Evolutionary conservation across 1,284 basidiomycete genomes (phyloP).

Genomic region (Uromyces viciae-fabae): DNA sequence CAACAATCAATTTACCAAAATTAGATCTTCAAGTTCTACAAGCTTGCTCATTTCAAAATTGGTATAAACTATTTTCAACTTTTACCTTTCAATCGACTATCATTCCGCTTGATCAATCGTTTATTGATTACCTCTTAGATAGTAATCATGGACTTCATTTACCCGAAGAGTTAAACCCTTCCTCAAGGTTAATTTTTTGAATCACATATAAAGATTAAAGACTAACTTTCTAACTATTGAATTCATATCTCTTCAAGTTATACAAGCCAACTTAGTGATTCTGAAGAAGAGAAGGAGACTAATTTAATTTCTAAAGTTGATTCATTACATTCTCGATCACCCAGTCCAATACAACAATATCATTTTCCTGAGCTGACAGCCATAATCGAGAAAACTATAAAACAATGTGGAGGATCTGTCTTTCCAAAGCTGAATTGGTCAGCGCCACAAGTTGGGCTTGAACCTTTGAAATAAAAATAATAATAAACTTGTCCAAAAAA

Average conservation of each 20-base stretch:
- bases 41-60: conserved; percentile 76
- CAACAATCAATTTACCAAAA: conserved; percentile 59
- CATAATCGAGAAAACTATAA: conserved; percentile 67
- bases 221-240: conserved; percentile 47
- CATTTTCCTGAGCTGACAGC: conserved; percentile 74
- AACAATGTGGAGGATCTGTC: conserved; percentile 68
- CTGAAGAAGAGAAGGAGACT: conserved; percentile 63
- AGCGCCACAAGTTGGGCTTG: conserved; percentile 67
- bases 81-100: conserved; percentile 73
- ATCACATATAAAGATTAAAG: conserved; percentile 51
- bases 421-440: conserved; percentile 96
- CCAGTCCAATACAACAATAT: conserved; percentile 55
- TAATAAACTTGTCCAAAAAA: neutral
- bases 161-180: conserved; percentile 66
- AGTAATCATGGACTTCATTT: conserved; percentile 73
- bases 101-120: conserved; percentile 67
- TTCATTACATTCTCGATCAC: conserved; percentile 48
- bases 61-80: conserved; percentile 73
- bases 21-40: conserved; percentile 63
- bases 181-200: conserved; percentile 45
- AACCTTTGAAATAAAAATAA: neutral
- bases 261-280: conserved; percentile 59
- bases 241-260: conserved; percentile 49
- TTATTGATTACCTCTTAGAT: conserved; percentile 65
- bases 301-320: conserved; percentile 58